These are phyloP conservation scores for Collybiopsis confluens DNA, from an alignment of 768 basidiomycete genomes.

Conservation along the genomic window DNA sequence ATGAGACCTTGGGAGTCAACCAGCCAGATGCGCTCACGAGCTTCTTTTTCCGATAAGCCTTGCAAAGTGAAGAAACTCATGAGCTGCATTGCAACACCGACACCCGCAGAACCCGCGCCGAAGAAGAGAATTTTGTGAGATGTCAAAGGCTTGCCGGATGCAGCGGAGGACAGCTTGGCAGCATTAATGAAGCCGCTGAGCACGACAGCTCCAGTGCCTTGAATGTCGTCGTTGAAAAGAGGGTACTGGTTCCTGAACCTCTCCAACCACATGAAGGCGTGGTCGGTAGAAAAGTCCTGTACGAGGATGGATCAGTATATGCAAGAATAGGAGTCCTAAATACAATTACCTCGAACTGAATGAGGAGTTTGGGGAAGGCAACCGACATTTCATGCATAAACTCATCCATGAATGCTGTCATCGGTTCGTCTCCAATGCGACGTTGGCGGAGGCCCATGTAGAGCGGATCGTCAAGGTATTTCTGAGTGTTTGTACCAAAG, in stretches of 20 bases:
- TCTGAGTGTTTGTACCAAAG: slow-evolving; percentile 83
- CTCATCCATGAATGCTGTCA: slow-evolving; percentile 86
- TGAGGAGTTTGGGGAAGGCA: slow-evolving; percentile 74
- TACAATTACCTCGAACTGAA: slow-evolving; percentile 72
- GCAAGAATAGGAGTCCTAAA: neutral
- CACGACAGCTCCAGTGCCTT: slow-evolving; percentile 88
- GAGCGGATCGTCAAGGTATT: slow-evolving; percentile 77
- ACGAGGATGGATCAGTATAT: neutral
- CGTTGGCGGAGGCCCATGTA: slow-evolving; percentile 83
- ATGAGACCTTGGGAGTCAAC: slow-evolving; percentile 78
- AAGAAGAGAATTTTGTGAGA: slow-evolving; percentile 89
- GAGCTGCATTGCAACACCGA: slow-evolving; percentile 87
- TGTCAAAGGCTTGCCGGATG: slow-evolving; percentile 55
- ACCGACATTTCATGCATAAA: slow-evolving; percentile 81
- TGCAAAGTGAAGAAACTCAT: slow-evolving; percentile 84
- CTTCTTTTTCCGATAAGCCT: slow-evolving; percentile 66
- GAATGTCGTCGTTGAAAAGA: slow-evolving; percentile 89
- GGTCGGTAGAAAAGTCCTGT: slow-evolving; percentile 88
- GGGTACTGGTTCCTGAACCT: slow-evolving; percentile 72
- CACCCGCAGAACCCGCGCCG: slow-evolving; percentile 91
- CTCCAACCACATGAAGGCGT: slow-evolving; percentile 83
- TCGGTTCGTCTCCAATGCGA: slow-evolving; percentile 55
- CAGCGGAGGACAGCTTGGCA: slow-evolving; percentile 61
- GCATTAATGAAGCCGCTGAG: slow-evolving; percentile 89
- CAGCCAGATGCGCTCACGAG: slow-evolving; percentile 64